Conservation (phyloP, 805 yeast genomes). For the Zygotorulaspora florentina region DNA sequence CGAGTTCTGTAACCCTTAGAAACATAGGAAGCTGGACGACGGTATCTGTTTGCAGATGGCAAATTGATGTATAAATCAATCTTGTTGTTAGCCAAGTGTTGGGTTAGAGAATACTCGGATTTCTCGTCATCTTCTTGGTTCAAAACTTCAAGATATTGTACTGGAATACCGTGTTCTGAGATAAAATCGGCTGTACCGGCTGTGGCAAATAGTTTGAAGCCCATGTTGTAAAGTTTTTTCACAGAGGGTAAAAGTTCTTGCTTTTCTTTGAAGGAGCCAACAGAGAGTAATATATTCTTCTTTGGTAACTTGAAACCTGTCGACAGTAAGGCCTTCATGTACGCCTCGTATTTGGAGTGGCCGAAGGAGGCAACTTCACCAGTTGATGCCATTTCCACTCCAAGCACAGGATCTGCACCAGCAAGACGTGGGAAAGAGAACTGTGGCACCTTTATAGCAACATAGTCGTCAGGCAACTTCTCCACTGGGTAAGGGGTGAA, state of each 20-base stretch:
- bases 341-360: slow-evolving; percentile 93
- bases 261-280: slow-evolving; percentile 97
- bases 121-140: slow-evolving; percentile 72
- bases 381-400: slow-evolving; percentile 99
- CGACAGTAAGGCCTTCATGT: slow-evolving; percentile 87
- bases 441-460: slow-evolving; percentile 95
- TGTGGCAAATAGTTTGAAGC: slow-evolving; percentile 91
- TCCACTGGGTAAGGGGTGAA: slow-evolving; percentile 86
- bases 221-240: slow-evolving; percentile 71
- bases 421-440: slow-evolving; percentile 95
- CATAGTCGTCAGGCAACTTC: slow-evolving; percentile 86
- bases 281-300: slow-evolving; percentile 87
- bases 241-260: slow-evolving; percentile 88
- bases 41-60: slow-evolving; percentile 94
- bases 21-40: slow-evolving; percentile 98
- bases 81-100: slow-evolving; percentile 93
- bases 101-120: slow-evolving; percentile 90
- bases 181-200: slow-evolving; percentile 99
- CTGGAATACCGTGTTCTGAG: slow-evolving; percentile 91
- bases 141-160: slow-evolving; percentile 88
- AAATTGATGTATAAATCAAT: slow-evolving; percentile 94
- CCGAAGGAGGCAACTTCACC: slow-evolving; percentile 99
- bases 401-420: slow-evolving; percentile 96
- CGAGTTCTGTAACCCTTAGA: slow-evolving; percentile 97
- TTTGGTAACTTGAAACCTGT: slow-evolving; percentile 94